Base-by-base conservation (phyloP, 2,329 filamentous ascomycete species). In the Penicillium capsulatum region DNA sequence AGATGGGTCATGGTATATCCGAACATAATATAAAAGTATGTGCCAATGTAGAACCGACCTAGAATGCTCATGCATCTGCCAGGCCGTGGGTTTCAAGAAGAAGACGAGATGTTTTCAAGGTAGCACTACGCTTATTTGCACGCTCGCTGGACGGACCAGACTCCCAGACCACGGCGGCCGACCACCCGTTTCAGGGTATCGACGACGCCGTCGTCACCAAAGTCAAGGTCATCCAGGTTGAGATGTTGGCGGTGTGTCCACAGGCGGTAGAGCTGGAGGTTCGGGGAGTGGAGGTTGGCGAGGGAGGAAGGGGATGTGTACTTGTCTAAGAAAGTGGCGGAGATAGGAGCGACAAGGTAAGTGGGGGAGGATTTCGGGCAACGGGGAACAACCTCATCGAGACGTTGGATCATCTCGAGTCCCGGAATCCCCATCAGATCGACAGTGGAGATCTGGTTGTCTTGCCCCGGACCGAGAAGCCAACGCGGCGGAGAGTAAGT, bases 401-500 rank as follows among this genome's bases (percentile, higher is more conserved):
- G 50, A 13, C 60, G 62, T 3, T 55, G 45, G 17, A 69, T 57
- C 50, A 76, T 60, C 29, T 67, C 60, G 3, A 51, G 43, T 9
- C 68, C 64, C 2, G 66, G 57, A 4, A 70, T 65, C 16, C 73
- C 72, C 70, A 75, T 75, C 17, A 75, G 54, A 46, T 75, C 71
- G 9, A 58, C 55, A 2, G 70, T 74, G 10, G 58, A 50, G 48
- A 72, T 63, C 33, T 62, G 45, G 13, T 51, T 56, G 22, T 53
- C 55, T 27, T 60, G 20, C n/a, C 35, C 57, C 4, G 63, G 58
- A 14, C 72, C 73, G 4, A 75, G 59, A 10, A 76, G 57, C 70
- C 73, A 76, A 7, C 65, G 62, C 3, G 73, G 73, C 2, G 73
- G 73, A 7, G 70, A 70, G 48, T 76, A 76, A 3, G 73, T 75